Percentiles rank a stretch among this genome's conserved stretches.
Conservation (phyloP, 352 stramenopile genomes). For the Phytophthora crassamura region DNA sequence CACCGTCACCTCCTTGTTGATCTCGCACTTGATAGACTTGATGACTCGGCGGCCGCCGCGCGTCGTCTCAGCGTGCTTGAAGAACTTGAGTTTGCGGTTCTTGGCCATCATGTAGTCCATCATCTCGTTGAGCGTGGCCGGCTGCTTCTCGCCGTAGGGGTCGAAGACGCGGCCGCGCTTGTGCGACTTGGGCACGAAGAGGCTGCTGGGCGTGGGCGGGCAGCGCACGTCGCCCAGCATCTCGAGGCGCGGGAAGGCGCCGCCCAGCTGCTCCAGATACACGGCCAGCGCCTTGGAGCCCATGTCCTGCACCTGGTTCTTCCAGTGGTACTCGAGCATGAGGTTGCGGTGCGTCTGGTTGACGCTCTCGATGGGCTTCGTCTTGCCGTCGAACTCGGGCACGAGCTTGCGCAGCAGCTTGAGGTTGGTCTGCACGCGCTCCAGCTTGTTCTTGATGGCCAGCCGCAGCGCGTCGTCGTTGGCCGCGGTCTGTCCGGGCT, state of each 20-base stretch:
- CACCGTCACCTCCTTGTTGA: constrained; percentile 89
- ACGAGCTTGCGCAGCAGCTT: constrained; percentile 85
- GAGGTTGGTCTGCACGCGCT: constrained; percentile 89
- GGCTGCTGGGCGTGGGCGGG: constrained; percentile 65
- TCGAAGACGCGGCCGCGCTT: constrained; percentile 87
- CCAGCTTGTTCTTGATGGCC: constrained; percentile 85
- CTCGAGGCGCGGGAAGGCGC: constrained; percentile 78
- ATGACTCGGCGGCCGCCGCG: constrained; percentile 86
- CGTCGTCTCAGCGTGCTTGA: constrained; percentile 88
- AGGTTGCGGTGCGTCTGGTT: constrained; percentile 89
- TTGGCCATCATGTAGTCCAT: constrained; percentile 92
- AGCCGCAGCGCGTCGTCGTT: constrained; percentile 81
- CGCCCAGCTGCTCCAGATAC: constrained; percentile 76
- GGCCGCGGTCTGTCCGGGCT: constrained; percentile 51
- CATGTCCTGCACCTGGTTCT: constrained; percentile 90
- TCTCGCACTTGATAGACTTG: constrained; percentile 85
- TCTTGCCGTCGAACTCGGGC: constrained; percentile 88
- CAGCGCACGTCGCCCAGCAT: constrained; percentile 86
- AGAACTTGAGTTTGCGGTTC: constrained; percentile 90
- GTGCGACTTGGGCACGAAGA: constrained; percentile 85
- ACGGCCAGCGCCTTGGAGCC: constrained; percentile 82
- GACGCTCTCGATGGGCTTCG: constrained; percentile 86
- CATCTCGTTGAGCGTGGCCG: constrained; percentile 86
- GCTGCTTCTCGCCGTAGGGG: constrained; percentile 84
- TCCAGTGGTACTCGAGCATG: constrained; percentile 92